phyloP scores from a whole-genome alignment of 1,139 yeast species.

The Zygosaccharomyces pseudobailii region DNA sequence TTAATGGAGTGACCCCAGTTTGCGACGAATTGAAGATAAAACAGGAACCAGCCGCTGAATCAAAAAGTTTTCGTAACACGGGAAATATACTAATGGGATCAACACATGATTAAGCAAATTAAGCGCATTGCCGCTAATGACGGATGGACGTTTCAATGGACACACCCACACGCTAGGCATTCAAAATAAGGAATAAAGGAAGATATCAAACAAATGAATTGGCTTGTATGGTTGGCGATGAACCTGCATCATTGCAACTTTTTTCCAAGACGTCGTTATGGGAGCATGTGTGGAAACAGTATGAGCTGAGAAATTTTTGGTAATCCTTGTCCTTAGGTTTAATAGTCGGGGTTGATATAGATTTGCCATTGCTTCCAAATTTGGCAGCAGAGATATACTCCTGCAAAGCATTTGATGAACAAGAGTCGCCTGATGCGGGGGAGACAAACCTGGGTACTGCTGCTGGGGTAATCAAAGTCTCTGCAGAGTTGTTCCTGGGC shows the following conservation, averaged over 20 bases:
- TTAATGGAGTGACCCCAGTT: neutral
- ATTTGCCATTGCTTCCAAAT: neutral
- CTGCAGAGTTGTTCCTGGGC: slow-evolving; percentile 15
- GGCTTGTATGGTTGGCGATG: slow-evolving; percentile 4
- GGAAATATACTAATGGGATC: neutral
- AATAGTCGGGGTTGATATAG: neutral
- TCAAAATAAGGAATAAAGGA: neutral
- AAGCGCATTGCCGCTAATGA: too few species aligned
- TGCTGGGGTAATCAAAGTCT: slow-evolving; percentile 16
- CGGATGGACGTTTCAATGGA: too few species aligned
- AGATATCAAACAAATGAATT: neutral
- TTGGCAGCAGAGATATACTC: neutral
- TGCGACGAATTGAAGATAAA: neutral
- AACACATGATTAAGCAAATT: too few species aligned
- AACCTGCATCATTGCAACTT: slow-evolving; percentile 1
- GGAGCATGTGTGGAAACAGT: slow-evolving; percentile 24
- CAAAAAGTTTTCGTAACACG: neutral
- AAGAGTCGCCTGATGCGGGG: slow-evolving; percentile 1
- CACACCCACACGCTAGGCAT: neutral
- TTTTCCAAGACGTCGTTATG: neutral
- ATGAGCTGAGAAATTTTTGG: slow-evolving; percentile 24
- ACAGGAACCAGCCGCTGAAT: neutral
- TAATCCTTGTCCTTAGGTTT: slow-evolving; percentile 21
- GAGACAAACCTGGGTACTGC: slow-evolving; percentile 8
- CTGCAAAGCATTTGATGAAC: neutral